These are phyloP conservation scores for Aureobasidium sp. DNA, from an alignment of 2,329 filamentous ascomycete genomes.

Conservation along the genomic window DNA sequence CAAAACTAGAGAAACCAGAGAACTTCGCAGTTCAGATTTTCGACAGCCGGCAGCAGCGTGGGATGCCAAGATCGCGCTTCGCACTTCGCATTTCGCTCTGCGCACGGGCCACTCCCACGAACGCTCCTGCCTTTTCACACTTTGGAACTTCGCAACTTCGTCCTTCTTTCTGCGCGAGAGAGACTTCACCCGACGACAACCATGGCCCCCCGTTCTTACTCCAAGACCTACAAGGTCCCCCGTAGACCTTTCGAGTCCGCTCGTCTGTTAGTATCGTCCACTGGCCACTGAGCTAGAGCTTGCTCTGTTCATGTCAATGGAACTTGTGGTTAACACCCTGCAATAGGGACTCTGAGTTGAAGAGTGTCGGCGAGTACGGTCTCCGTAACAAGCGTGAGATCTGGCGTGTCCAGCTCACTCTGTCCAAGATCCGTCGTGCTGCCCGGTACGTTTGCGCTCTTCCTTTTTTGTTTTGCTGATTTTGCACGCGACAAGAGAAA, in stretches of 20 bases:
- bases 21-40: background rate
- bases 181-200: conserved; percentile 23
- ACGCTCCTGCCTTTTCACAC: background rate
- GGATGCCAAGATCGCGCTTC: background rate
- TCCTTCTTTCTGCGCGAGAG: background rate
- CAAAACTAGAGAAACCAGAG: background rate
- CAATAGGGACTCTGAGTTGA: conserved; percentile 93
- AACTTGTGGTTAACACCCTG: conserved; percentile 61
- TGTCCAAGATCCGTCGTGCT: conserved; percentile 99
- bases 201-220: conserved; percentile 64
- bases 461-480: conserved; percentile 6
- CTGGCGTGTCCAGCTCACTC: conserved; percentile 98
- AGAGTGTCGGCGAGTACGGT: conserved; percentile 99
- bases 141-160: background rate
- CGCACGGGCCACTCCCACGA: background rate
- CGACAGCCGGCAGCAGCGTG: background rate
- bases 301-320: conserved; percentile 94
- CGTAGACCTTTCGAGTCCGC: conserved; percentile 98
- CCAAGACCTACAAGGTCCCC: conserved; percentile 98
- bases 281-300: conserved; percentile 96
- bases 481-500: conserved; percentile 5
- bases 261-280: conserved; percentile 90
- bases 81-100: background rate
- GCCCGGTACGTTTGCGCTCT: conserved; percentile 67
- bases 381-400: conserved; percentile 99